These are phyloP conservation scores for Pythium chondricola DNA, from an alignment of 352 stramenopile species.

Conservation along the genomic window DNA sequence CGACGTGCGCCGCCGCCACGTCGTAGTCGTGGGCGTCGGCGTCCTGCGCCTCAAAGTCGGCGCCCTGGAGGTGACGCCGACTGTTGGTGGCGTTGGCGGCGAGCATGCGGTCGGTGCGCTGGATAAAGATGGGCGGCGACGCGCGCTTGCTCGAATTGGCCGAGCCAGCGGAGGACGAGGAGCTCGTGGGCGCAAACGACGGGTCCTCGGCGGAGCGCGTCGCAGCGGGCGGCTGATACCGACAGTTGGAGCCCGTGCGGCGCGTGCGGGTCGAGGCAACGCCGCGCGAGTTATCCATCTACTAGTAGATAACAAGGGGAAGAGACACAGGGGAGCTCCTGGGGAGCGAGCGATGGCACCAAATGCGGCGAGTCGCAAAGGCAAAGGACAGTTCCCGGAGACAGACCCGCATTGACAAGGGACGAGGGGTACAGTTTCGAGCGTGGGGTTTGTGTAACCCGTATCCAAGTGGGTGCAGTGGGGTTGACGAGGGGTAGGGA, in stretches of 20 bases:
- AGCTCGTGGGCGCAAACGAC: not conserved
- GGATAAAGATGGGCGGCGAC: slow-evolving; percentile 15
- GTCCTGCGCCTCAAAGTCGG: not conserved
- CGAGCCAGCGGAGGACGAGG: not conserved
- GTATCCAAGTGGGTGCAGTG: no score
- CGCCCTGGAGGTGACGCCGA: not conserved
- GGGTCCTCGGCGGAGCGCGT: not conserved
- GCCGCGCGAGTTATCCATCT: slow-evolving; percentile 11
- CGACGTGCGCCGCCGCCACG: not conserved
- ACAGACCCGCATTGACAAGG: no score
- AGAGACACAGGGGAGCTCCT: not conserved
- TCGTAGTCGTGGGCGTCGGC: not conserved
- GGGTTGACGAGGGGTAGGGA: no score
- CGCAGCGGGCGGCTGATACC: slow-evolving; percentile 4
- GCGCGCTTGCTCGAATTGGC: slow-evolving; percentile 2
- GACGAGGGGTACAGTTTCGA: no score
- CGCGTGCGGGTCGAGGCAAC: slow-evolving; percentile 4
- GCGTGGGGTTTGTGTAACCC: no score
- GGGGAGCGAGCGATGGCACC: not conserved
- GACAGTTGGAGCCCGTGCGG: slow-evolving; percentile 14
- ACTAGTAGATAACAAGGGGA: not conserved
- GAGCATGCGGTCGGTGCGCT: slow-evolving; percentile 13
- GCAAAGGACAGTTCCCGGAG: no score
- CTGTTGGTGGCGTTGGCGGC: not conserved
- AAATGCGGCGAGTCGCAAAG: no score